Base-by-base conservation (phyloP, 2,329 filamentous ascomycete genomes). In the Eutypa lata region DNA sequence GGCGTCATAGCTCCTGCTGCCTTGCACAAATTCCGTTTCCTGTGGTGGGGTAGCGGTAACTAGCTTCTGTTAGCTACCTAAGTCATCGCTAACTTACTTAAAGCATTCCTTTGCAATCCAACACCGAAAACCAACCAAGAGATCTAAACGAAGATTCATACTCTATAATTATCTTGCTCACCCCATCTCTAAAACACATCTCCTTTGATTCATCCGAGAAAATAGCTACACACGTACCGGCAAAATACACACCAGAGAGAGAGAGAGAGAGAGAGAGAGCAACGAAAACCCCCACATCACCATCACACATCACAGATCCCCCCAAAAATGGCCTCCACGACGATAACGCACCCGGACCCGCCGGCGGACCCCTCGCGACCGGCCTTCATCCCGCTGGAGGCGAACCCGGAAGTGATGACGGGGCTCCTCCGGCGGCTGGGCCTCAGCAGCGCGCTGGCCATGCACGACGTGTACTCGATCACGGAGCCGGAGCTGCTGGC, bases 381-480 rank as follows among this genome's bases (percentile, higher is more conserved):
- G 7, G 73, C 80, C 64, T 84, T 84, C 72, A 77, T 84, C 61
- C 80, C 80, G 21, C 79, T 83, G 68, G 84, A 87, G 65, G 84
- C 83, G 62, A 96, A 97, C 76, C 92, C 94, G 0, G 85, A 90
- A 73, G 85, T 97, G 31, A 94, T 97, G 86, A 92, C 86, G 50
- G 75, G 79, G 43, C 86, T 97, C 35, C 82, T 95, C 47, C 89
- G 89, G 75, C 84, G 85, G 61, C 88, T 97, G 24, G 93, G 93
- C 58, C 84, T 97, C 52, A 88, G 89, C n/a, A 66, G 74, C n/a
- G 77, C 81, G 24, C 81, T 97, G 45, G 79, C 83, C 63, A 87
- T 96, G 73, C 87, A 95, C 77, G 93, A 97, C 73, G 90, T 97
- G 70, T 97, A 87, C 81, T 92, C 88, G 61, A 87, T 97, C 66